A percentile compares a stretch with the other conserved stretches of the same genome.
Evolutionary conservation across 2,329 filamentous ascomycete species (phyloP).

Genomic region (Fusarium illudens): DNA sequence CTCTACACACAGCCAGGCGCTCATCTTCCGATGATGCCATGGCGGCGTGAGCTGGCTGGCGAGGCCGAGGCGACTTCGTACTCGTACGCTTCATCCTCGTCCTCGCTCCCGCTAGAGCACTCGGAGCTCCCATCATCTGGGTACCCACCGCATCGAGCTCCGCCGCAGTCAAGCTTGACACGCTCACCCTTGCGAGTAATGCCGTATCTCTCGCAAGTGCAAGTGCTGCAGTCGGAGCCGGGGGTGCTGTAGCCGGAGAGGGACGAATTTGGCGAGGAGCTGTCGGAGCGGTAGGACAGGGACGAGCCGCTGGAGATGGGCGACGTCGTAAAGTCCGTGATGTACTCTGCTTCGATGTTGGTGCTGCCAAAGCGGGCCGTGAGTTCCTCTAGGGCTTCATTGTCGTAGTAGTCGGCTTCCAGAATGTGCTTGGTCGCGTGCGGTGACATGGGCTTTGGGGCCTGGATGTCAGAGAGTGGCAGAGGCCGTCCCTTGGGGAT

Average conservation of each 20-base stretch:
- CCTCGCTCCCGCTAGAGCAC: constrained; percentile 74
- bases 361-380: constrained; percentile 75
- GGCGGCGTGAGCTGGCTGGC: constrained; percentile 65
- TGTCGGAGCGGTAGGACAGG: constrained; percentile 76
- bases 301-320: constrained; percentile 74
- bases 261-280: constrained; percentile 76
- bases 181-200: constrained; percentile 93
- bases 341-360: constrained; percentile 65
- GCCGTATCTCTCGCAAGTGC: constrained; percentile 95
- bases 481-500: constrained; percentile 89
- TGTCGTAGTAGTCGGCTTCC: constrained; percentile 77
- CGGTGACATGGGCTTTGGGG: constrained; percentile 88
- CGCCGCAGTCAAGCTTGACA: constrained; percentile 96
- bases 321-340: constrained; percentile 63
- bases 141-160: constrained; percentile 82
- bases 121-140: constrained; percentile 70
- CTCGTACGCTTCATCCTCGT: constrained; percentile 67
- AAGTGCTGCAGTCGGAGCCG: constrained; percentile 77
- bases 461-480: constrained; percentile 87
- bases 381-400: constrained; percentile 80
- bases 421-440: constrained; percentile 89
- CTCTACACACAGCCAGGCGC: constrained; percentile 33
- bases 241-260: constrained; percentile 82
- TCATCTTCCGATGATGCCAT: constrained; percentile 65
- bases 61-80: constrained; percentile 54